These are phyloP conservation scores for Hebeloma cylindrosporum DNA, from an alignment of 768 basidiomycete genomes.

Conservation along the genomic window DNA sequence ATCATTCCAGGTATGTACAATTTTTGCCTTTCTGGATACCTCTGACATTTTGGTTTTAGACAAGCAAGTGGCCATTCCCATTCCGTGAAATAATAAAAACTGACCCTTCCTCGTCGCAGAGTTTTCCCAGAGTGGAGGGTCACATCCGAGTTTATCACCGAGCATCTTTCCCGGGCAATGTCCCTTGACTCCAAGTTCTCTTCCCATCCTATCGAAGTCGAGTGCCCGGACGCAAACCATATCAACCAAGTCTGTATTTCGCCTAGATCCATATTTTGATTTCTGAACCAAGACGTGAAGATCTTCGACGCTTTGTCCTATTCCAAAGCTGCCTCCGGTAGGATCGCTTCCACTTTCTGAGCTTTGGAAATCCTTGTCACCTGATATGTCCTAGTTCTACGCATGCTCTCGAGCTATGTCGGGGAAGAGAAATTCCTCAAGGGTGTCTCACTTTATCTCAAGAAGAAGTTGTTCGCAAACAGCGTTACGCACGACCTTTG, in stretches of 20 bases:
- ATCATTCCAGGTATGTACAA: constrained; percentile 64
- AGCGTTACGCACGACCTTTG: constrained; percentile 85
- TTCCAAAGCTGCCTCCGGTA: constrained; percentile 79
- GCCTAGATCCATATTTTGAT: background rate
- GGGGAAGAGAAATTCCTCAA: constrained; percentile 87
- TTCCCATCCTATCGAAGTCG: constrained; percentile 92
- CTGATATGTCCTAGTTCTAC: constrained; percentile 58
- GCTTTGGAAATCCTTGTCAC: background rate
- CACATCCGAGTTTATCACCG: constrained; percentile 77
- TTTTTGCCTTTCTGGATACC: background rate
- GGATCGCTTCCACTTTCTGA: constrained; percentile 11
- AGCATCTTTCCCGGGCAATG: constrained; percentile 75
- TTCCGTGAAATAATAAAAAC: background rate
- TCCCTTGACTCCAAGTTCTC: constrained; percentile 81
- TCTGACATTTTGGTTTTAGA: constrained; percentile 35
- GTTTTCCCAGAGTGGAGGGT: constrained; percentile 87
- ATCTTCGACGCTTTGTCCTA: constrained; percentile 91
- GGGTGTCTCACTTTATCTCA: constrained; percentile 90
- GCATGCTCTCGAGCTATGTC: constrained; percentile 88
- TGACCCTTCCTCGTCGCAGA: constrained; percentile 12
- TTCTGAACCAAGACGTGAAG: constrained; percentile 33
- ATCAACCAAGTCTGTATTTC: constrained; percentile 61
- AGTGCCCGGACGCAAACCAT: constrained; percentile 81
- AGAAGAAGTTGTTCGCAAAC: constrained; percentile 82
- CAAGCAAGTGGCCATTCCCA: constrained; percentile 39